phyloP scores from a whole-genome alignment of 371 early-diverging fungal species.

The Mucor irregularis region DNA sequence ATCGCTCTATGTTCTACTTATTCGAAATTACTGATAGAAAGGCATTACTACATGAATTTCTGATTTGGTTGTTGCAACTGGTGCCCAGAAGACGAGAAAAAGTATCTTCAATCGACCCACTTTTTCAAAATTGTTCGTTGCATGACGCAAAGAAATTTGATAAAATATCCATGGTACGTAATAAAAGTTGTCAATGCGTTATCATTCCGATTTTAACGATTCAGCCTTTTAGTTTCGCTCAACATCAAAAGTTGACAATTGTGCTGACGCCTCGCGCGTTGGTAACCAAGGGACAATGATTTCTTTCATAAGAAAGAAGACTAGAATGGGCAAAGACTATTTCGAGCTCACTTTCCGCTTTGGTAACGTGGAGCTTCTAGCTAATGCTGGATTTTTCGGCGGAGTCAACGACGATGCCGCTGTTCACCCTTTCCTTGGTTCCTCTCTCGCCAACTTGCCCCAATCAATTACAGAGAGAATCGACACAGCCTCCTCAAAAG shows the following conservation, averaged over 20 bases:
- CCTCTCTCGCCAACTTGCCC: neutral
- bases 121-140: no score
- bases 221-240: no score
- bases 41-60: no score
- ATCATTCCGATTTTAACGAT: no score
- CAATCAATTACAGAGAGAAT: neutral
- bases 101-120: no score
- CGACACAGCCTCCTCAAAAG: neutral
- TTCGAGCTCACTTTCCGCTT: conserved; percentile 3
- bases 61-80: no score
- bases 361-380: neutral
- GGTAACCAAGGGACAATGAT: neutral
- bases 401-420: neutral
- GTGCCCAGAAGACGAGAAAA: no score
- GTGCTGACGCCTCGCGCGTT: neutral
- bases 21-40: no score
- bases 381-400: neutral
- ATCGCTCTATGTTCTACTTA: no score
- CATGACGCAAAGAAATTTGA: no score
- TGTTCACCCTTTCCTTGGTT: neutral
- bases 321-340: neutral
- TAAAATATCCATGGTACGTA: no score
- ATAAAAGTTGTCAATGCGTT: no score
- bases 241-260: conserved; percentile 6
- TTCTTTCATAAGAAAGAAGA: conserved; percentile 3